Evolutionary conservation across 192 early-diverging fungal species (phyloP), one percentile per base, ranked within the genome.

Genomic region (Podila epicladia): DNA sequence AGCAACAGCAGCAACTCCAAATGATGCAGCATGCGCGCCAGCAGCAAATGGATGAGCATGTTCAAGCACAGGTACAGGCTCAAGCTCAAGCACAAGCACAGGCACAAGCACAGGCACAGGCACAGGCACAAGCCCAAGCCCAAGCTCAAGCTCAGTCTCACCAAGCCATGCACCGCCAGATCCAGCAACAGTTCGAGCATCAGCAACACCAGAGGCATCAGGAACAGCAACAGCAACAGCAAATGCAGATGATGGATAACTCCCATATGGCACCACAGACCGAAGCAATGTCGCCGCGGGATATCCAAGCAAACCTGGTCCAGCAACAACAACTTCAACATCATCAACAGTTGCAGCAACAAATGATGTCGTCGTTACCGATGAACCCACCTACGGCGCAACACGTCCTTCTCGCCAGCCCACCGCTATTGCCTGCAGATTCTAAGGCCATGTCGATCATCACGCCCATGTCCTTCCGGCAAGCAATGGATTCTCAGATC

Each of bases 381-480:
- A 71, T 77, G 69, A 77, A 37, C 26, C 75, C 75, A 28, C 68
- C 75, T 6, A 37, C 64, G 32, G 45, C 75, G 20, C 75, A 70
- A 28, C 74, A 70, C 26, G 50, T 65, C 19, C 22, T 76, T n/a
- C 67, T 70, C 22, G 68, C 70, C 0, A 76, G 67, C 24, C 74
- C 74, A 26, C 63, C 74, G 19, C 55, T 76, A 41, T 29, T 76
- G 57, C 45, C 65, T 4, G 49, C 65, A 12, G 74, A 70, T 13
- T 19, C 57, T 1, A 58, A 69, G 38, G 9, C 74, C 2, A 70
- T 76, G 41, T 24, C 74, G 13, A 51, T 70, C 50, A 58, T 76
- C 62, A 26, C 67, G 6, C 35, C 58, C 19, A 65, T 76, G 68
- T 26, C 45, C 19, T 76, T 60, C 37, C 67, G 62, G 24, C 74